Conservation (phyloP, 1,139 yeast genomes). For the Nakaseomyces nivariensis region DNA sequence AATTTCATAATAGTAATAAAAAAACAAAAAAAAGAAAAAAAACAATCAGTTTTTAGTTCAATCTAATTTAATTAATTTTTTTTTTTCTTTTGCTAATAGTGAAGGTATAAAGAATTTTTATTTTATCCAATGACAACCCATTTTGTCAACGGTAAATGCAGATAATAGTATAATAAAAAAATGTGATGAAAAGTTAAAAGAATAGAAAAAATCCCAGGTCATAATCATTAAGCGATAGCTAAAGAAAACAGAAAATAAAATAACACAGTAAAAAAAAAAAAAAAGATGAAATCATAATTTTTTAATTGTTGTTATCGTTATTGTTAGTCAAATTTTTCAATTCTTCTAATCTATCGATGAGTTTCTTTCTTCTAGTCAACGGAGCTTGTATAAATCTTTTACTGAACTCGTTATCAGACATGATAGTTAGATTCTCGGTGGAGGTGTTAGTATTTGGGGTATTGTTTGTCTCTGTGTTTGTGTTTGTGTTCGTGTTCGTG, state of each 20-base stretch:
- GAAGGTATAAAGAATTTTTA: neutral
- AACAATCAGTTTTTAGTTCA: no score
- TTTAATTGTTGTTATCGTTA: neutral
- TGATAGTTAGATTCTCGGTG: neutral
- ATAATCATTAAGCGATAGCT: neutral
- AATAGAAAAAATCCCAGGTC: neutral
- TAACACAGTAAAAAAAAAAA: neutral
- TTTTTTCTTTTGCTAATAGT: no score
- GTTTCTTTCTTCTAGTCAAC: slow-evolving; percentile 30
- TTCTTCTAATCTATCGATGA: slow-evolving; percentile 33
- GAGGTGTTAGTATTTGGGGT: no score
- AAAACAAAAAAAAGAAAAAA: neutral
- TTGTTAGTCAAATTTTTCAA: slow-evolving; percentile 18
- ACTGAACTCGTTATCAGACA: slow-evolving; percentile 2
- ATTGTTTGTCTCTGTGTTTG: neutral
- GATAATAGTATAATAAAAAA: neutral
- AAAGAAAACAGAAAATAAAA: neutral
- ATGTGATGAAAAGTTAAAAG: no score
- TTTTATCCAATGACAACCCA: neutral
- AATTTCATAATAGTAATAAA: neutral
- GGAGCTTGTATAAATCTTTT: slow-evolving; percentile 21
- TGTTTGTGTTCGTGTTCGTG: neutral
- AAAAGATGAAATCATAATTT: neutral
- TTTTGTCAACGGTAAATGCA: neutral
- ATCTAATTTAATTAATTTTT: no score